phyloP scores from a whole-genome alignment of 495 filamentous ascomycete genomes.

The Hyaloscypha hepaticicola region DNA sequence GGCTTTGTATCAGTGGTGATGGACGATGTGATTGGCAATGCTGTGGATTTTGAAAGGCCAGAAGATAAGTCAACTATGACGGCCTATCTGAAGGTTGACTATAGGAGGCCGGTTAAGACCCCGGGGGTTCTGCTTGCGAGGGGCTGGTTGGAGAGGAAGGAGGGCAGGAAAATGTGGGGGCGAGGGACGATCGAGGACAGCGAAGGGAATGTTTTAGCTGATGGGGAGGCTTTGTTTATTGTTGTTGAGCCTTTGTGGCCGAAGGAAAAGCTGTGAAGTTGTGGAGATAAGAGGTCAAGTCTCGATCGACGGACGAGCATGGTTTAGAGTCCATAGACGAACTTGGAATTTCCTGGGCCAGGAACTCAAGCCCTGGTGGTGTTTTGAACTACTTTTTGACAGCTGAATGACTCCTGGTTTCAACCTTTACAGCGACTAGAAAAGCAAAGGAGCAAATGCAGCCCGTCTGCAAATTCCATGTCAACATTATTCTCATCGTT shows the following conservation, averaged over 20 bases:
- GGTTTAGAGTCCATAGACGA: too few relatives aligned
- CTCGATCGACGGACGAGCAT: too few relatives aligned
- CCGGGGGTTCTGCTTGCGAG: conserved; percentile 33
- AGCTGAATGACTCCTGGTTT: too few relatives aligned
- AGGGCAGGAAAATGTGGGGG: conserved; percentile 34
- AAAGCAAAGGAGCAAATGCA: too few relatives aligned
- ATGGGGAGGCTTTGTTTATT: conserved; percentile 34
- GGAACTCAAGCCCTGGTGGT: too few relatives aligned
- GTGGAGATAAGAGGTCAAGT: too few relatives aligned
- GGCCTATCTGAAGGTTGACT: conserved; percentile 33
- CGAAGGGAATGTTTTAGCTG: conserved; percentile 32
- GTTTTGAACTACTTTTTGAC: too few relatives aligned
- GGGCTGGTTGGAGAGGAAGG: conserved; percentile 31
- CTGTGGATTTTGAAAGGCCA: conserved; percentile 21
- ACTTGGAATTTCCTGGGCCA: too few relatives aligned
- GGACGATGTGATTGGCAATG: conserved; percentile 32
- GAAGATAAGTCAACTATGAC: conserved; percentile 32
- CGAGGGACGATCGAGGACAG: conserved; percentile 36
- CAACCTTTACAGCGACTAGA: too few relatives aligned
- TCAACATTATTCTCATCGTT: too few relatives aligned
- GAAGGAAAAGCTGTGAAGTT: conserved; percentile 20
- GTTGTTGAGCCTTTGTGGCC: conserved; percentile 11
- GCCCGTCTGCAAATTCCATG: too few relatives aligned
- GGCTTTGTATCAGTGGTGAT: conserved; percentile 23
- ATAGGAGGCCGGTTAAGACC: conserved; percentile 33